Conservation (phyloP, 768 basidiomycete species). For the Russula sp. region DNA sequence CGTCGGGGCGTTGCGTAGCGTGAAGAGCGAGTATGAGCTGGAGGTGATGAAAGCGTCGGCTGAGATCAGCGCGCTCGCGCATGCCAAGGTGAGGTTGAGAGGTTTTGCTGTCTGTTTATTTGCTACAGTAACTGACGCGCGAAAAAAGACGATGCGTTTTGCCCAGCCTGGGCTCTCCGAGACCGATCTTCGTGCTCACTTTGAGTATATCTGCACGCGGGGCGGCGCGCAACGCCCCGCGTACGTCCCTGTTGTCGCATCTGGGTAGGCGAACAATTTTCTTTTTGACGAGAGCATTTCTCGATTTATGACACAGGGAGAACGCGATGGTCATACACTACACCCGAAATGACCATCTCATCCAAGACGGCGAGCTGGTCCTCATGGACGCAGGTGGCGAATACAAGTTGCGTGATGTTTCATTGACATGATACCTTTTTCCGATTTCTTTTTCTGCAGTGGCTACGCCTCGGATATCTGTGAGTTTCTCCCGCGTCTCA, state of each 20-base stretch:
- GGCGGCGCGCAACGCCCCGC: slow-evolving; percentile 79
- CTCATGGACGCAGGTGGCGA: slow-evolving; percentile 92
- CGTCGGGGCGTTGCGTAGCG: slow-evolving; percentile 59
- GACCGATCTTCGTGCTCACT: slow-evolving; percentile 65
- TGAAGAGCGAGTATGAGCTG: slow-evolving; percentile 79
- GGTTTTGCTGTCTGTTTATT: background rate
- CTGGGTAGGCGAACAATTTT: slow-evolving; percentile 53
- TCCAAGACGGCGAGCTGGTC: slow-evolving; percentile 65
- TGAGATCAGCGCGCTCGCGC: slow-evolving; percentile 78
- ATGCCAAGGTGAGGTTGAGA: slow-evolving; percentile 56
- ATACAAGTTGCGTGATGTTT: slow-evolving; percentile 59
- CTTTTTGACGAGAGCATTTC: background rate
- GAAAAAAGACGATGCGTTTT: slow-evolving; percentile 74
- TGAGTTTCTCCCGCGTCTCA: no score
- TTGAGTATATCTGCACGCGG: slow-evolving; percentile 80
- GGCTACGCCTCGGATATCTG: slow-evolving; percentile 96
- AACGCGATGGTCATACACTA: slow-evolving; percentile 94
- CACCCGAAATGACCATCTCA: slow-evolving; percentile 78
- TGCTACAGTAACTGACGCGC: background rate
- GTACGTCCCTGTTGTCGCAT: slow-evolving; percentile 98
- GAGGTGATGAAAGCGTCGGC: slow-evolving; percentile 76
- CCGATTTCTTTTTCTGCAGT: slow-evolving; percentile 31
- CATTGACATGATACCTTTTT: background rate
- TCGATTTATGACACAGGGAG: slow-evolving; percentile 41
- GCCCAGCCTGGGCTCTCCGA: slow-evolving; percentile 51